Conservation (phyloP, 306 rosid species). For the Prinsepia uniflora region DNA sequence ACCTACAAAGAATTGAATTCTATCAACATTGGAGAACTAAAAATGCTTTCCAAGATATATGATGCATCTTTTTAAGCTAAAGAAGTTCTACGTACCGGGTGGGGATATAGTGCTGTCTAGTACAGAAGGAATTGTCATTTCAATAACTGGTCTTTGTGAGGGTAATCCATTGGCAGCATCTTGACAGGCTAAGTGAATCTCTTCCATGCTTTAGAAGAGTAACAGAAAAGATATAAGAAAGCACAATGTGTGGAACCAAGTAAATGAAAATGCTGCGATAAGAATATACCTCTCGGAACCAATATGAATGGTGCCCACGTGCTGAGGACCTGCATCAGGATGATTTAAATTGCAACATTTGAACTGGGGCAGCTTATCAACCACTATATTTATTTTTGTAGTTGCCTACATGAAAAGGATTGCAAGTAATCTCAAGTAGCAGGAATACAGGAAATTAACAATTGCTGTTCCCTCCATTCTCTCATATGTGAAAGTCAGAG, state of each 20-base stretch:
- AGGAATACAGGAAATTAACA: neutral
- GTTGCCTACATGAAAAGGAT: conserved; percentile 51
- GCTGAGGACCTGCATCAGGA: conserved; percentile 76
- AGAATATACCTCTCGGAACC: conserved; percentile 74
- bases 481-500: neutral
- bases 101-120: conserved; percentile 88
- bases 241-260: neutral
- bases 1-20: conserved; percentile 38
- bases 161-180: conserved; percentile 81
- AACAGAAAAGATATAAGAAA: conserved; percentile 19
- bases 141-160: conserved; percentile 73
- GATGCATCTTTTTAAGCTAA: conserved; percentile 1
- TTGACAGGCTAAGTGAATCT: conserved; percentile 72
- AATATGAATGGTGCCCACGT: conserved; percentile 82
- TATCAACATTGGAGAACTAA: neutral
- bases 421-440: neutral
- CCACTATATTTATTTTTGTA: conserved; percentile 88
- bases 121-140: conserved; percentile 90
- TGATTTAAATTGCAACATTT: conserved; percentile 51
- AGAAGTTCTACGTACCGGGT: conserved; percentile 51
- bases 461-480: neutral
- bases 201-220: conserved; percentile 61
- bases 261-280: conserved; percentile 6
- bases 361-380: conserved; percentile 78
- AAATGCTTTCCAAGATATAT: conserved; percentile 15